These are phyloP conservation scores for Thinopyrum elongatum DNA, from an alignment of 176 grass and related monocot species.

Conservation along the genomic window DNA sequence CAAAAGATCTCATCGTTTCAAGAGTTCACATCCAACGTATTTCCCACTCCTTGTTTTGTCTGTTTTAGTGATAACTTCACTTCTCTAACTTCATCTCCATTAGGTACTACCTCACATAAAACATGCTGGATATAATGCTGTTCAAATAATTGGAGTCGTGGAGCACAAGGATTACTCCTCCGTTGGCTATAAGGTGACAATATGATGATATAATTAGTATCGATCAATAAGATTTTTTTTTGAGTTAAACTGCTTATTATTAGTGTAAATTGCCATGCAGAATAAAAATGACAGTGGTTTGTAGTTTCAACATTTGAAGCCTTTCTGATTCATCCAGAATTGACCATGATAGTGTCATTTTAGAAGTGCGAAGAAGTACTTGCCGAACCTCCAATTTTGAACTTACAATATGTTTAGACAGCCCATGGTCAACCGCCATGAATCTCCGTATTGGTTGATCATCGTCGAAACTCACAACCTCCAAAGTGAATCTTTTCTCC, in stretches of 20 bases:
- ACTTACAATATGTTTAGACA: not conserved
- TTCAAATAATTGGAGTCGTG: constrained; percentile 83
- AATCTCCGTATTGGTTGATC: not conserved
- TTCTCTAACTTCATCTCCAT: constrained; percentile 22
- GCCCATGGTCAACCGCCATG: not conserved
- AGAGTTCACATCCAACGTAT: constrained; percentile 88
- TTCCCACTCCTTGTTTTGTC: not conserved
- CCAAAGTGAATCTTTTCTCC: not conserved
- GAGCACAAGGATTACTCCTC: constrained; percentile 98
- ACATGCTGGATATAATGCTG: constrained; percentile 80
- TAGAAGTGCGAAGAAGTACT: not conserved
- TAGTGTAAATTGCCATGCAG: not conserved
- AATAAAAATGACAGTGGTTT: constrained; percentile 10
- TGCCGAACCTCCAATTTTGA: not conserved
- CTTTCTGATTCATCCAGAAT: constrained; percentile 1
- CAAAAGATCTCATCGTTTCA: constrained; percentile 77
- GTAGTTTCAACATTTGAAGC: not conserved
- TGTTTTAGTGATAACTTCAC: not conserved
- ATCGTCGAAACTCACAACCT: not conserved
- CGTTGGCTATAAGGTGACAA: constrained; percentile 82
- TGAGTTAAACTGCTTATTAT: not conserved
- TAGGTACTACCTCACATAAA: constrained; percentile 90
- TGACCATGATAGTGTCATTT: not conserved
- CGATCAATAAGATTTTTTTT: not conserved
- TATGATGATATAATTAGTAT: not conserved